phyloP scores from a whole-genome alignment of 805 yeast species.

The Lipomyces sp. region DNA sequence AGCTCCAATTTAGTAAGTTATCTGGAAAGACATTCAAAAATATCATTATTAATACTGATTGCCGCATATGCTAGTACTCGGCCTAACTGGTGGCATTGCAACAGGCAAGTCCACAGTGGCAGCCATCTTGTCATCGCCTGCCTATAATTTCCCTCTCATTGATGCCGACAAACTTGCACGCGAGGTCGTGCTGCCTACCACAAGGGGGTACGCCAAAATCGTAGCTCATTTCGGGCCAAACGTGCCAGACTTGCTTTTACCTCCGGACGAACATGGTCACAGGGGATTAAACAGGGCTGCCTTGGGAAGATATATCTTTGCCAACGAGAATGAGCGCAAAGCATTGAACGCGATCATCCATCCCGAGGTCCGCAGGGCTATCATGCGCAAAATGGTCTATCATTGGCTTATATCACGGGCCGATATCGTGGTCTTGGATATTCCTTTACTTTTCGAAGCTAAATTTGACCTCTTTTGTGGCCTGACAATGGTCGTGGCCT shows the following conservation, averaged over 20 bases:
- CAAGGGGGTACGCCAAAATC: constrained; percentile 68
- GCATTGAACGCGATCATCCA: constrained; percentile 78
- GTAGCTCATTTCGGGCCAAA: constrained; percentile 61
- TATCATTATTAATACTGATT: too few relatives aligned
- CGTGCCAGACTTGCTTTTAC: constrained; percentile 53
- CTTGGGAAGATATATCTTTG: constrained; percentile 77
- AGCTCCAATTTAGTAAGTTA: too few relatives aligned
- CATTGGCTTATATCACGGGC: constrained; percentile 62
- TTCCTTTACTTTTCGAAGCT: constrained; percentile 87
- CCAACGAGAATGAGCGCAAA: constrained; percentile 58
- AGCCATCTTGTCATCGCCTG: constrained; percentile 48
- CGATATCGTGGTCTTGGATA: constrained; percentile 75
- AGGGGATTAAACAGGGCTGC: constrained; percentile 66
- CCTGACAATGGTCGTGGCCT: constrained; percentile 66
- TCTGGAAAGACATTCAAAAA: too few relatives aligned
- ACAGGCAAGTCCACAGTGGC: constrained; percentile 97
- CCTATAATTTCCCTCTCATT: constrained; percentile 60
- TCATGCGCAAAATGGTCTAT: constrained; percentile 58
- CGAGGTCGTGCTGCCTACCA: constrained; percentile 82
- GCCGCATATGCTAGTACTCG: constrained; percentile 75
- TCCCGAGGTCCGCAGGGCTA: constrained; percentile 78
- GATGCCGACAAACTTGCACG: constrained; percentile 93
- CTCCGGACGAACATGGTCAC: constrained; percentile 32
- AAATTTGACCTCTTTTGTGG: constrained; percentile 76
- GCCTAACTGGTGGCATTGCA: constrained; percentile 97